Evolutionary conservation across 2,329 filamentous ascomycete genomes (phyloP).

Genomic region (Colletotrichum tropicicola): DNA sequence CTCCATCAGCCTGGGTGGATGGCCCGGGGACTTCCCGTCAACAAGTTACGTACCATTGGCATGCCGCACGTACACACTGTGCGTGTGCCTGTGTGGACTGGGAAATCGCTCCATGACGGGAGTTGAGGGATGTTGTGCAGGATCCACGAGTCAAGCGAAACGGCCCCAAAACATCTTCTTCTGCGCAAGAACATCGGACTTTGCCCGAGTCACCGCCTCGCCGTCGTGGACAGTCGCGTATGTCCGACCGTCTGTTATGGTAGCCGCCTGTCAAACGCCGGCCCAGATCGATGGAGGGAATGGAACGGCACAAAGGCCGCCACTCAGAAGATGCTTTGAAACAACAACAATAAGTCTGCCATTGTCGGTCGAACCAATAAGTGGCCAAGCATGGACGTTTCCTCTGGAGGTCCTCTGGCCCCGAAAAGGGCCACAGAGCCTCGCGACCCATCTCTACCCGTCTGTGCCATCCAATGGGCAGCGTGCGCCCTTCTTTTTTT

Average conservation of each 20-base stretch:
- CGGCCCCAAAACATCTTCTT: constrained; percentile 28
- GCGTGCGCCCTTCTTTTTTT: constrained; percentile 1
- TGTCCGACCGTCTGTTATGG: constrained; percentile 10
- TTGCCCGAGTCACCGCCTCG: constrained; percentile 28
- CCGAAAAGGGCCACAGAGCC: constrained; percentile 22
- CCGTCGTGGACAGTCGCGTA: constrained; percentile 5
- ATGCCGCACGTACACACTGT: constrained; percentile 6
- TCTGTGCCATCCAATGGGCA: constrained; percentile 23
- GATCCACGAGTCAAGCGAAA: constrained; percentile 46
- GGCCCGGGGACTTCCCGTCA: neutral
- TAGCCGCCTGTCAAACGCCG: neutral
- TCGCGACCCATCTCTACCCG: constrained; percentile 30
- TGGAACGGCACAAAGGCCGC: neutral
- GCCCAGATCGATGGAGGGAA: no score
- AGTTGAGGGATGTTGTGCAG: constrained; percentile 41
- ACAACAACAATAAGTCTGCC: constrained; percentile 1
- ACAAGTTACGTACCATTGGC: neutral
- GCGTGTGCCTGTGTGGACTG: neutral
- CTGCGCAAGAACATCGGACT: constrained; percentile 17
- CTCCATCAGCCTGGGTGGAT: neutral
- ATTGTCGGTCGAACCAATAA: neutral
- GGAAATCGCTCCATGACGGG: constrained; percentile 12
- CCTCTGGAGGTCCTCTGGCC: constrained; percentile 6
- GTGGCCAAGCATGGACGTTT: constrained; percentile 14
- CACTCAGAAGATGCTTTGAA: constrained; percentile 1